phyloP scores from a whole-genome alignment of 768 basidiomycete species.

The Chalciporus pseudorubinellus region DNA sequence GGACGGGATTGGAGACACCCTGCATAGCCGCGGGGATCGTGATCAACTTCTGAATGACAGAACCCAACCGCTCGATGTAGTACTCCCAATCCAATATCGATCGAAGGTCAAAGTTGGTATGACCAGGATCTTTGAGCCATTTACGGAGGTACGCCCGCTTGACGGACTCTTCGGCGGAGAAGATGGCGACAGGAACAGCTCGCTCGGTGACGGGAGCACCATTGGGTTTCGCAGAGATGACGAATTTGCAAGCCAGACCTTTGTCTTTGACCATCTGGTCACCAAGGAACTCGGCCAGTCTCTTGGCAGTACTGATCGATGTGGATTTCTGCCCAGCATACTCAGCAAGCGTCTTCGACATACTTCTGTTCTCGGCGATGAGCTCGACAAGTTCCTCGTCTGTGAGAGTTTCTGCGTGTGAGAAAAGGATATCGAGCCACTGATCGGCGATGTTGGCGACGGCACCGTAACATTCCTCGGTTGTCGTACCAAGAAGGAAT shows the following conservation, averaged over 20 bases:
- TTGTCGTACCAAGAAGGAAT: conserved; percentile 89
- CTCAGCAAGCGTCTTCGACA: conserved; percentile 95
- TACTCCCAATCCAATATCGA: conserved; percentile 97
- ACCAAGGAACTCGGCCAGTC: conserved; percentile 95
- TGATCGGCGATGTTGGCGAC: conserved; percentile 93
- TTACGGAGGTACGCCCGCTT: conserved; percentile 89
- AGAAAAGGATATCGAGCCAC: conserved; percentile 95
- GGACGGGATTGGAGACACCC: conserved; percentile 94
- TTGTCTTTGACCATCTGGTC: conserved; percentile 99
- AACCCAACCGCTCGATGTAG: conserved; percentile 96
- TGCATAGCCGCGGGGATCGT: conserved; percentile 99
- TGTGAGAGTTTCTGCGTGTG: conserved; percentile 74
- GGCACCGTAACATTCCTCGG: conserved; percentile 92
- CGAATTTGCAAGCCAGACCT: conserved; percentile 97
- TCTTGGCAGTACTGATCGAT: conserved; percentile 92
- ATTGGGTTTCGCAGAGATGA: conserved; percentile 90
- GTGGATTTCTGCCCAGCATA: conserved; percentile 97
- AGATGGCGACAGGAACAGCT: conserved; percentile 95
- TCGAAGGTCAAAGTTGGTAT: conserved; percentile 86
- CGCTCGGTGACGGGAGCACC: conserved; percentile 97
- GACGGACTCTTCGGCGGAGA: conserved; percentile 90
- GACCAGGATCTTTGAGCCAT: conserved; percentile 93
- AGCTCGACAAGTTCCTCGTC: conserved; percentile 96
- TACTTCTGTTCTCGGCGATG: conserved; percentile 97
- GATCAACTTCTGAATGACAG: conserved; percentile 97